Base-by-base conservation (phyloP, 1,139 yeast species). In the Kodamaea derodonti region DNA sequence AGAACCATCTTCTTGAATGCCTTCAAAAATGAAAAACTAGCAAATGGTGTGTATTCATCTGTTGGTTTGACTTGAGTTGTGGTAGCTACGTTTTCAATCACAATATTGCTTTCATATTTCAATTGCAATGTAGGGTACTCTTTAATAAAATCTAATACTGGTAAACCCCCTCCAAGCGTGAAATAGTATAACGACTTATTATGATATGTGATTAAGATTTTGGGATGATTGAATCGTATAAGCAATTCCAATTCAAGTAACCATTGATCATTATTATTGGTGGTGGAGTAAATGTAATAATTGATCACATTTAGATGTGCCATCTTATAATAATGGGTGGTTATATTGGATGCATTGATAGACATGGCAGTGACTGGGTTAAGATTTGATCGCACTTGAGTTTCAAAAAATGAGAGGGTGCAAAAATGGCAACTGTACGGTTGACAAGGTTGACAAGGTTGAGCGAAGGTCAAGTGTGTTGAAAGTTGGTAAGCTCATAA, bases 111-210 rank as follows among this genome's bases (percentile, higher is more conserved):
- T 18, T 62, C 43, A 42, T 45, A 60, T 42, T 46, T 66, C 42
- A 48, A 58, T 40, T 37, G 65, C 49, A 74, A 43, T 29, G 54
- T 55, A 8, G 69, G 58, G 32, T 65, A 57, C 24, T 64, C 59
- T 28, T 56, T 56, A 4, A 50, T 43, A 2, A 72, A 35, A 12
- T 35, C 33, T 14, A 27, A 14, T 20, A 22, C 24, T 20, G 29
- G 26, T 29, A 29, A 33, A 14, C 22, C 23, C 10, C 13, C 15
- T 11, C 72, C 65, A 41, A 83, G 74, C 20, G 51, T 51, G 42
- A 68, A 69, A 33, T 77, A 66, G 74, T 83, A 83, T 9, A 83
- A 59, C 36, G 77, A 80, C 44, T 79, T 78, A 43, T 80, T 75
- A 48, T 78, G 71, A 38, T 80, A 69, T 11, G 81, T 74, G 4